phyloP scores from a whole-genome alignment of 2,329 filamentous ascomycete genomes.

The Aureobasidium sp. region DNA sequence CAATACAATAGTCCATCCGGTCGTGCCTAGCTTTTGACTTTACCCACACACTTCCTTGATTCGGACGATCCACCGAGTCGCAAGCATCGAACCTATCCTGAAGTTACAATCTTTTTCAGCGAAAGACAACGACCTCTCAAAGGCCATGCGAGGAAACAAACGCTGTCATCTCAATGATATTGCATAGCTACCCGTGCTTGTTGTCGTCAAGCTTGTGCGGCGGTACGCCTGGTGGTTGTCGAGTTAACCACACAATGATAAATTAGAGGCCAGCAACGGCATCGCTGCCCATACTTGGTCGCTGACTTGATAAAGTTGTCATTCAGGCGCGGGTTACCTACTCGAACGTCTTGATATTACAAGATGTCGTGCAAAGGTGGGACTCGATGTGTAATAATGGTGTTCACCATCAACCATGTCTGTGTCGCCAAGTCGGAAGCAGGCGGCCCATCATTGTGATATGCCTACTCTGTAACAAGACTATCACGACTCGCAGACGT shows the following conservation, averaged over 20 bases:
- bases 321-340: background rate
- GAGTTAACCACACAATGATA: background rate
- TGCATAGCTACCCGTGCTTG: background rate
- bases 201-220: background rate
- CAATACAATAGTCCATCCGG: background rate
- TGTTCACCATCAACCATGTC: background rate
- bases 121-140: background rate
- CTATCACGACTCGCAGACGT: background rate
- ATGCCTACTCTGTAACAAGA: background rate
- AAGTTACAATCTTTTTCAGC: no score
- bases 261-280: background rate
- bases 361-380: background rate
- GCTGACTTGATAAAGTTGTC: background rate
- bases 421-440: background rate
- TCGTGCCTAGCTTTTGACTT: slow-evolving; percentile 3
- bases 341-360: background rate
- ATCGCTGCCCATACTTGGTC: background rate
- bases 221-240: background rate
- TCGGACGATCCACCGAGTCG: background rate
- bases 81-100: background rate
- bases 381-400: background rate
- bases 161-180: background rate
- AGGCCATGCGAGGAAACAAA: background rate
- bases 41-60: background rate
- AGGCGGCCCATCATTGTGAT: background rate